A percentile compares a stretch with the other conserved stretches of the same genome.
phyloP scores from a whole-genome alignment of 345 rosid species.

The Abelmoschus esculentus region DNA sequence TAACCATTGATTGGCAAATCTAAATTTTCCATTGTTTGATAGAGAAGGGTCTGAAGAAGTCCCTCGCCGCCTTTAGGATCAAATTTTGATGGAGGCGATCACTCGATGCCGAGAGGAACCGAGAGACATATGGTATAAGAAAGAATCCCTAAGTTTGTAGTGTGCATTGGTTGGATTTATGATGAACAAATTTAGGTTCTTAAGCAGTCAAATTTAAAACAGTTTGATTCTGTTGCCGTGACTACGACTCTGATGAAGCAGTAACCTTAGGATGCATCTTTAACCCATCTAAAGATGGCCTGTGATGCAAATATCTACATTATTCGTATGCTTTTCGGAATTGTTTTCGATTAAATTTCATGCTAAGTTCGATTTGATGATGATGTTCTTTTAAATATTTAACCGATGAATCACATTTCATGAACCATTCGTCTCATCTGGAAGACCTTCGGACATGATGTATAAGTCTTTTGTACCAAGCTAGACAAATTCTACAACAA shows the following conservation, averaged over 20 bases:
- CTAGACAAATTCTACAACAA: too few species aligned
- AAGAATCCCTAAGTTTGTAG: neutral
- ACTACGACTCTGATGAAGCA: neutral
- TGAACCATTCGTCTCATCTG: too few species aligned
- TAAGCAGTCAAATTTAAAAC: neutral
- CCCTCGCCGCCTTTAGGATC: slow-evolving; percentile 8
- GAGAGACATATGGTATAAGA: neutral
- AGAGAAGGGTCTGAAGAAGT: slow-evolving; percentile 18
- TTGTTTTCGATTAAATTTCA: too few species aligned
- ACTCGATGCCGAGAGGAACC: slow-evolving; percentile 5
- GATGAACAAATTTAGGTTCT: neutral
- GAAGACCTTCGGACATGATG: too few species aligned
- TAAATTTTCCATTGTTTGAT: slow-evolving; percentile 15
- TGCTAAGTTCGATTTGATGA: too few species aligned
- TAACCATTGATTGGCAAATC: slow-evolving; percentile 13
- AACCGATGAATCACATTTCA: too few species aligned
- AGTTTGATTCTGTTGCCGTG: neutral
- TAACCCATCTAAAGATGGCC: too few species aligned
- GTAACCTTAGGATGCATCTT: neutral
- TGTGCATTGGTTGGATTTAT: neutral
- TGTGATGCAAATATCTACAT: neutral
- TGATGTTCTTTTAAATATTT: too few species aligned
- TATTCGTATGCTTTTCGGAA: too few species aligned
- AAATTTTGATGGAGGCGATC: slow-evolving; percentile 9
- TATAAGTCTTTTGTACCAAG: too few species aligned